Evolutionary conservation across 2,329 filamentous ascomycete species (phyloP), one percentile per base, ranked within the genome.

Genomic region (Exophiala mesophila): DNA sequence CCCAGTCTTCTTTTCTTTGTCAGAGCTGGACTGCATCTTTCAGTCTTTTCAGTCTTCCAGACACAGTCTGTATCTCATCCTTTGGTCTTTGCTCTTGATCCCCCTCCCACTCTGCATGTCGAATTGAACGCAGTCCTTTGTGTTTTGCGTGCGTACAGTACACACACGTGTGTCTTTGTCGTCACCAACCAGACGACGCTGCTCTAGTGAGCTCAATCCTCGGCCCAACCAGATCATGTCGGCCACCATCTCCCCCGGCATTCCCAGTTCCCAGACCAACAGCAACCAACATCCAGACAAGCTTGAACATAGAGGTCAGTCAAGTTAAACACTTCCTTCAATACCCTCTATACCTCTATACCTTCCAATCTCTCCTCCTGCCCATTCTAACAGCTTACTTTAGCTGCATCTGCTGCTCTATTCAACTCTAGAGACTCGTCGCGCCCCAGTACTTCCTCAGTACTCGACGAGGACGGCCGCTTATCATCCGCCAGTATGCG

Each of bases 391-490:
- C 29, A 16, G n/a, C n/a, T n/a, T 41, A 3, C 13, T 17, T n/a
- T 45, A 70, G 79, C 79, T 52, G 78, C 78, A n/a, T 73, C 71
- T 8, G 77, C 79, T 46, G 79, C 79, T 4, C 63, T 82, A 10
- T 77, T 77, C 58, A 74, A 68, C 36, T 75, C 71, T 10, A 67
- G 40, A 33, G 48, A 47, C 18, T 24, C 45, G 4, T 33, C 35
- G 15, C 47, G 55, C 41, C 47, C 47, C 33, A 50, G 55, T 48
- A 62, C 60, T 34, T 48, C 52, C 34, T 57, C 55, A 8, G 39
- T 66, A 19, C 65, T 78, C 7, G 74, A 72, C 39, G 59, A 67
- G 20, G 68, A 78, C 56, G 69, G 73, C 48, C 77, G 71, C 64
- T 66, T 79, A 20, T 78, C 75, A 3, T 75, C 76, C 36, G 72